Evolutionary conservation across 225 moss, liverwort and hornwort genomes (phyloP).

Genomic region (Takakia lepidozioides): DNA sequence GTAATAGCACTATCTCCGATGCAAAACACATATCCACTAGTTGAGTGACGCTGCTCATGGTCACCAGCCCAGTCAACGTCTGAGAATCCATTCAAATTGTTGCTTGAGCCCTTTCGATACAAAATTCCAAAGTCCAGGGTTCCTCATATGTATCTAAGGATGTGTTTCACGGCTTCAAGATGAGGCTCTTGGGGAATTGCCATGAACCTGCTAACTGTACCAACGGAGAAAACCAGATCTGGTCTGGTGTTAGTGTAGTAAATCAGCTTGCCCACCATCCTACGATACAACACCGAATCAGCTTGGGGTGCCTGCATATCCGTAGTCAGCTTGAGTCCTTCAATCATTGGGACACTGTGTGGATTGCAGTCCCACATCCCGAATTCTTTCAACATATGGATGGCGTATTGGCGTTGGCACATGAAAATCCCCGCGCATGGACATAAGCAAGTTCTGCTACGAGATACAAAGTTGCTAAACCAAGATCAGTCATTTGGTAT

Average conservation of each 20-base stretch:
- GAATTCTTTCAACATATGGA: not conserved
- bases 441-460: not conserved
- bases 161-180: not conserved
- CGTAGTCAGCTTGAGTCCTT: not conserved
- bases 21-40: not conserved
- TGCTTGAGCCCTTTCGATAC: not conserved
- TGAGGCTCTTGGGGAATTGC: not conserved
- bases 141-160: not conserved
- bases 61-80: slow-evolving; percentile 9
- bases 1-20: not conserved
- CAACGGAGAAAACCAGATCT: not conserved
- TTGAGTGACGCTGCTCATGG: not conserved
- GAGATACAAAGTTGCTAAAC: slow-evolving; percentile 1
- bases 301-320: not conserved
- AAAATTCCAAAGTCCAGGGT: not conserved
- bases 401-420: not conserved
- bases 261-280: not conserved
- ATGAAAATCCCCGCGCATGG: not conserved
- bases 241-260: slow-evolving; percentile 1
- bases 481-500: too few relatives aligned
- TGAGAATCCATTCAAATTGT: not conserved
- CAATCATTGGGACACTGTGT: not conserved
- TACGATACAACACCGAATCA: not conserved
- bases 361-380: too few relatives aligned
- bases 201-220: not conserved